phyloP scores from a whole-genome alignment of 2,329 filamentous ascomycete genomes.

The Atkinsonella hypoxylon region DNA sequence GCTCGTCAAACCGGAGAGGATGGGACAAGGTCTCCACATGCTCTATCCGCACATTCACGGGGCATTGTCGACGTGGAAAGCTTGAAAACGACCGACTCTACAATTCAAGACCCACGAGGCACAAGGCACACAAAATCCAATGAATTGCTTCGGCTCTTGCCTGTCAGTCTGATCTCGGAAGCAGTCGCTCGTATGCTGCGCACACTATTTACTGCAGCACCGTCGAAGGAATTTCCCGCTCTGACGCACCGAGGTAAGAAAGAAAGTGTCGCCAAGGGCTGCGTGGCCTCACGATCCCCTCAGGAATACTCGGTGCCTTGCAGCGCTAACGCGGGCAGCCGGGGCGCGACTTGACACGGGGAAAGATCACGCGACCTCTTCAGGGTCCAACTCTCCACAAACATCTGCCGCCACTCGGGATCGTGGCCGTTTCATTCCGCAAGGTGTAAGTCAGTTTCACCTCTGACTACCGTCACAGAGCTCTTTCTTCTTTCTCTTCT shows the following conservation, averaged over 20 bases:
- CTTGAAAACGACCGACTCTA: not conserved
- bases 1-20: not conserved
- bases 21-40: conserved; percentile 1
- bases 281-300: conserved; percentile 9
- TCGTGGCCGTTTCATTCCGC: not conserved
- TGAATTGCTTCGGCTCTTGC: not conserved
- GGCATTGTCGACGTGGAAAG: not conserved
- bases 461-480: not conserved
- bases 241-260: not conserved
- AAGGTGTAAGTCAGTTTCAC: not conserved
- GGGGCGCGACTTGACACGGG: conserved; percentile 1
- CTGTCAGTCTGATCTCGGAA: not conserved
- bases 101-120: conserved; percentile 3
- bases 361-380: conserved; percentile 11
- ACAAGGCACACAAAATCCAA: not conserved
- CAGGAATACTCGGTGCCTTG: not conserved
- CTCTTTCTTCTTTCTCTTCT: not conserved
- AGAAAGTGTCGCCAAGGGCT: not conserved
- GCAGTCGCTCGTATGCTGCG: not conserved
- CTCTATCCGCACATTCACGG: not conserved
- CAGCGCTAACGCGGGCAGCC: conserved; percentile 1
- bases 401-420: conserved; percentile 2
- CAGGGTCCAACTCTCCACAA: conserved; percentile 4
- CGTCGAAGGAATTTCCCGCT: not conserved
- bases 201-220: not conserved